phyloP scores from a whole-genome alignment of 73 alveolate species.

The Paramecium pentaurelia region DNA sequence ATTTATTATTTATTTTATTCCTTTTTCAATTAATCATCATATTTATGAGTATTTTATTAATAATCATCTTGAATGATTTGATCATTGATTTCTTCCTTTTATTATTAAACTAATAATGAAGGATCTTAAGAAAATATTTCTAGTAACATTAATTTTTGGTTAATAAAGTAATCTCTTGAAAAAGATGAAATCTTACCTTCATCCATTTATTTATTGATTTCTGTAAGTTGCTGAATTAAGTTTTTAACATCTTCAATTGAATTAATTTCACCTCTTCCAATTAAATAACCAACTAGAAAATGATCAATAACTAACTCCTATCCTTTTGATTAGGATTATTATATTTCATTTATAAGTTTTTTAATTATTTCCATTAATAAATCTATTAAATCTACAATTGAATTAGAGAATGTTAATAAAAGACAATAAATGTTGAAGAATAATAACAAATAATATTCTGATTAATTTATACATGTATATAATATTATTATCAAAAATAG shows the following conservation, averaged over 20 bases:
- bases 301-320: background rate
- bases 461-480: no score
- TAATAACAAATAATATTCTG: no score
- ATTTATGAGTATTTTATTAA: background rate
- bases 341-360: background rate
- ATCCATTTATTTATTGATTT: background rate
- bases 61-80: background rate
- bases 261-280: background rate
- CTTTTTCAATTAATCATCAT: background rate
- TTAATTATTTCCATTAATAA: background rate
- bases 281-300: background rate
- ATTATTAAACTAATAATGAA: background rate
- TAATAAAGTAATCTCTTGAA: background rate
- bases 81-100: background rate
- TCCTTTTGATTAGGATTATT: background rate
- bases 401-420: no score
- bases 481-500: no score
- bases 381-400: background rate
- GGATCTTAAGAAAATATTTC: background rate
- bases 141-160: background rate
- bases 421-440: no score
- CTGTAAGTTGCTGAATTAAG: background rate
- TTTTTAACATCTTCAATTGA: background rate
- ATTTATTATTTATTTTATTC: background rate
- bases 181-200: background rate